Evolutionary conservation across 2,329 filamentous ascomycete genomes (phyloP), one percentile per base, ranked within the genome.

Genomic region (Fusarium pseudonygamai): DNA sequence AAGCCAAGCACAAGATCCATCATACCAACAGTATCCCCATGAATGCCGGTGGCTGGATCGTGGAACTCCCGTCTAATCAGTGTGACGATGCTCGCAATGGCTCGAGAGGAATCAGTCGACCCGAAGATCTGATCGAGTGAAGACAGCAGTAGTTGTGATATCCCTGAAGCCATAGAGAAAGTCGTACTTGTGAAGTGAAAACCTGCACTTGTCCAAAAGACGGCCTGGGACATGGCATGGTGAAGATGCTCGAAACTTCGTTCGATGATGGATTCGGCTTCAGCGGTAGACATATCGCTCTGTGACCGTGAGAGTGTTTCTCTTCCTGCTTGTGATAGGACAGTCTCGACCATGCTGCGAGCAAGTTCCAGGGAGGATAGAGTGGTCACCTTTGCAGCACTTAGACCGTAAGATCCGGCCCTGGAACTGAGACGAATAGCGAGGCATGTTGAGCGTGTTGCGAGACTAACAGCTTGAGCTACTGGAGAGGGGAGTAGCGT

Each of bases 61-160:
- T 87, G 86, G 66, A 92, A 91, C 78, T 92, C 91, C 64, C 89
- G 86, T 36, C 89, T 86, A 52, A 92, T 87, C 37, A 92, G 82
- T 2, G 88, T 88, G 72, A 92, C 86, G 75, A 93, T 92, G 78
- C 89, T 90, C 6, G 90, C 89, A 66, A 92, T 91, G 16, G 91
- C 90, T 45, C 90, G 83, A 5, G 90, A 92, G 5, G 90, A 91
- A 78, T 93, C 91, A n/a, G 91, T 92, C 6, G 89, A 91, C 20
- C 91, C 91, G 34, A 92, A 88, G 43, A 92, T 87, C 71, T 90
- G 88, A 76, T 93, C 90, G 28, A 93, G 82, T 2, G 88, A 87
- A 6, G 86, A 86, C 14, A 92, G 82, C 1, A 91, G 80, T 37
- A 91, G 81, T 67, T 90, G 88, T 0, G 89, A 89, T 11, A 89